Conservation (phyloP, 2,329 filamentous ascomycete genomes). For the Fusarium circinatum region DNA sequence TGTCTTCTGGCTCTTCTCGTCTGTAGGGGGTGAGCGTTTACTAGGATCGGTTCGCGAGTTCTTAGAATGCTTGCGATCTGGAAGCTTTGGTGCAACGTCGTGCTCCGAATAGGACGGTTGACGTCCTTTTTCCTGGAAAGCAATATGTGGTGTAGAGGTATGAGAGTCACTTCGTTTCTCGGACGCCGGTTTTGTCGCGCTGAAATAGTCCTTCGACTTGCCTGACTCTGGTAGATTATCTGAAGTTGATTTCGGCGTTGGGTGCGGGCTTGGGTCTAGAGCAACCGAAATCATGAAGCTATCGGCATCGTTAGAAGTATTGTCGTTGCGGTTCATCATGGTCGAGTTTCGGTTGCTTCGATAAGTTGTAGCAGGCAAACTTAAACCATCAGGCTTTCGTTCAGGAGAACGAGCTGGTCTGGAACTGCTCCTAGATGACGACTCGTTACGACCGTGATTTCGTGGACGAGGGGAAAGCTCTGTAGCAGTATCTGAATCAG, state of each 20-base stretch:
- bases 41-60: constrained; percentile 56
- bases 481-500: constrained; percentile 73
- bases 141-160: constrained; percentile 83
- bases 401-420: constrained; percentile 66
- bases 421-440: constrained; percentile 65
- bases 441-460: constrained; percentile 62
- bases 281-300: constrained; percentile 82
- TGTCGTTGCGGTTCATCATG: constrained; percentile 63
- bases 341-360: constrained; percentile 80
- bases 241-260: constrained; percentile 65
- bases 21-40: constrained; percentile 46
- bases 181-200: constrained; percentile 53
- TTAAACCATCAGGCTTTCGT: constrained; percentile 68
- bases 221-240: constrained; percentile 58
- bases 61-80: constrained; percentile 53
- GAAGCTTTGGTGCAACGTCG: constrained; percentile 62
- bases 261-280: constrained; percentile 73
- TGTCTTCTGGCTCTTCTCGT: constrained; percentile 54
- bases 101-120: constrained; percentile 63
- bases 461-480: constrained; percentile 75
- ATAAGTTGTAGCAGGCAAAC: constrained; percentile 80
- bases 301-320: constrained; percentile 64
- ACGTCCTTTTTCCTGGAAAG: constrained; percentile 86
- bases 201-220: constrained; percentile 69
- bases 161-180: constrained; percentile 62